A percentile compares a stretch with the other conserved stretches of the same genome.
Evolutionary conservation across 2,329 filamentous ascomycete genomes (phyloP).

Genomic region (Nothophaeocryptopus gaeumannii): DNA sequence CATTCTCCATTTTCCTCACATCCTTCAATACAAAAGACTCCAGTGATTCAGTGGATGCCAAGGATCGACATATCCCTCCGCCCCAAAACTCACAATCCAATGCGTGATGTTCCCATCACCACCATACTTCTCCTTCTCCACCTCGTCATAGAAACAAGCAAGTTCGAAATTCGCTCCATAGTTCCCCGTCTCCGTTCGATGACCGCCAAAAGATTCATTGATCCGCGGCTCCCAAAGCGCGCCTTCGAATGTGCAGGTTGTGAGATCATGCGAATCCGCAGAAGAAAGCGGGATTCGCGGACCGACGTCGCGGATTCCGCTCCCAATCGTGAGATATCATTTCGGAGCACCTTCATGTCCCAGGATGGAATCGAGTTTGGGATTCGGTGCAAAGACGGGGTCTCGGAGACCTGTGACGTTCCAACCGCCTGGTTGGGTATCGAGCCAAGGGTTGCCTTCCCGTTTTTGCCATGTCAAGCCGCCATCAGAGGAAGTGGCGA

Average conservation of each 20-base stretch:
- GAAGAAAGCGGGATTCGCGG: conserved; percentile 44
- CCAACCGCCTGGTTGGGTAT: conserved; percentile 38
- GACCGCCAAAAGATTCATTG: conserved; percentile 37
- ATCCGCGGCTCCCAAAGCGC: conserved; percentile 41
- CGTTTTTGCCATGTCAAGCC: conserved; percentile 47
- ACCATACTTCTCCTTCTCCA: conserved; percentile 35
- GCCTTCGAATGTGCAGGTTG: conserved; percentile 44
- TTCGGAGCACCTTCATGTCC: conserved; percentile 37
- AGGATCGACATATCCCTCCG: conserved; percentile 42
- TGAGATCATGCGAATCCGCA: conserved; percentile 40
- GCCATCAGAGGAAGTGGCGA: conserved; percentile 44
- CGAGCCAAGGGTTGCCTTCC: conserved; percentile 43
- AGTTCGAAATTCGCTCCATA: conserved; percentile 46
- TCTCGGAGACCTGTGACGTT: conserved; percentile 39
- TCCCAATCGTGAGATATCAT: conserved; percentile 42
- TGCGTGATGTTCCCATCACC: conserved; percentile 33
- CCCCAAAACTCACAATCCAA: conserved; percentile 37
- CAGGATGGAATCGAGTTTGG: conserved; percentile 41
- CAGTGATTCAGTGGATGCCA: conserved; percentile 38
- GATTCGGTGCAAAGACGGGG: conserved; percentile 29
- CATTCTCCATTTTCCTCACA: conserved; percentile 39
- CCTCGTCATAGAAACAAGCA: conserved; percentile 44
- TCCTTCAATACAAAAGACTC: conserved; percentile 43
- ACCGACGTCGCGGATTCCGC: conserved; percentile 43
- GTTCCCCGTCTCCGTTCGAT: conserved; percentile 39